These are phyloP conservation scores for Penicillium taxi DNA, from an alignment of 495 filamentous ascomycete genomes.

Conservation along the genomic window DNA sequence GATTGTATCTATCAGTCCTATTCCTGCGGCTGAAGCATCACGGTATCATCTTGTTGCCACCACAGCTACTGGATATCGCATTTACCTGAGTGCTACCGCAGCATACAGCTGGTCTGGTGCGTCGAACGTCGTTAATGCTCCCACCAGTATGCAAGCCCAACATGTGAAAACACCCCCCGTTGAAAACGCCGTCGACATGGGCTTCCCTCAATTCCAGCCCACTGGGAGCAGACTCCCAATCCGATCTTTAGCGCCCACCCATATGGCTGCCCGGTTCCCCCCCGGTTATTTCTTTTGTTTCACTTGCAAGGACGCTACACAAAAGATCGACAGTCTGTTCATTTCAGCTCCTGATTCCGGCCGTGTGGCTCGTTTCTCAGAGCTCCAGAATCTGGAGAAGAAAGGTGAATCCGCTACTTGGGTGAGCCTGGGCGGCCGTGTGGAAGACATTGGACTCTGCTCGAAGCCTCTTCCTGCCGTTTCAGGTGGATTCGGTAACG, in stretches of 20 bases:
- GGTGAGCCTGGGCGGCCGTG: slow-evolving; percentile 59
- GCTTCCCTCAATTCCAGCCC: slow-evolving; percentile 19
- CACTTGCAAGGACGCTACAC: slow-evolving; percentile 45
- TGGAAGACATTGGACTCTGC: slow-evolving; percentile 69
- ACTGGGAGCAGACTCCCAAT: slow-evolving; percentile 28
- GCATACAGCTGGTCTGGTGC: slow-evolving; percentile 57
- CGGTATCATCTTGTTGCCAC: slow-evolving; percentile 84
- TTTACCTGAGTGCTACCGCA: slow-evolving; percentile 85
- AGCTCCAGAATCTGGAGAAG: slow-evolving; percentile 44
- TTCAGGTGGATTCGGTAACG: slow-evolving; percentile 85
- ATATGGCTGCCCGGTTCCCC: slow-evolving; percentile 58
- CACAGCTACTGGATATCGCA: slow-evolving; percentile 80
- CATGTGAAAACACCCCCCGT: slow-evolving; percentile 87
- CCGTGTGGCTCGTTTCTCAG: slow-evolving; percentile 53
- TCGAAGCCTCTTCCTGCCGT: slow-evolving; percentile 64
- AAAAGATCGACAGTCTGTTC: slow-evolving; percentile 61
- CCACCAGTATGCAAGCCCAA: slow-evolving; percentile 93
- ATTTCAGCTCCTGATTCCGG: slow-evolving; percentile 82
- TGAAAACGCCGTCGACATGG: slow-evolving; percentile 23
- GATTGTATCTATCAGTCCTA: slow-evolving; percentile 78
- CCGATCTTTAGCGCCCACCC: slow-evolving; percentile 44
- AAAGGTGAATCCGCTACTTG: slow-evolving; percentile 65
- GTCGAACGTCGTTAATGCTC: slow-evolving; percentile 50
- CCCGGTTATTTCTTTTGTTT: slow-evolving; percentile 90
- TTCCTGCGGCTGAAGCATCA: slow-evolving; percentile 69